These are phyloP conservation scores for Fistulina hepatica DNA, from an alignment of 1,284 basidiomycete genomes.

Conservation along the genomic window DNA sequence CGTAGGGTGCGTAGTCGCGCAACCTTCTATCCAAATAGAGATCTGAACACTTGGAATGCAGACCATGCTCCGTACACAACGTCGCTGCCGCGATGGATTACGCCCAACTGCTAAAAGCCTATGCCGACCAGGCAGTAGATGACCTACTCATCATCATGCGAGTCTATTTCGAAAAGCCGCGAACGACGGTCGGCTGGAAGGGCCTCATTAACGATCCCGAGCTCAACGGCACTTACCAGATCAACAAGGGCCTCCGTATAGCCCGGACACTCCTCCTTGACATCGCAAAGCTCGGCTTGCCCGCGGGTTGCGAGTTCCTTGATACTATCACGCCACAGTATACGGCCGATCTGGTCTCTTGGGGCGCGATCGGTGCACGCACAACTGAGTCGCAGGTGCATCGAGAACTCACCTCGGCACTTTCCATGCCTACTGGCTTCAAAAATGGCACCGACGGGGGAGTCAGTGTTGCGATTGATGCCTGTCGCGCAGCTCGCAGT, in stretches of 20 bases:
- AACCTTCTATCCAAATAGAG: conserved; percentile 2
- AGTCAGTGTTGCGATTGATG: conserved; percentile 81
- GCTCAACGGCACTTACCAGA: conserved; percentile 80
- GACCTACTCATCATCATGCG: conserved; percentile 96
- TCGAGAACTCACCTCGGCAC: conserved; percentile 73
- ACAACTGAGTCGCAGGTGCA: conserved; percentile 98
- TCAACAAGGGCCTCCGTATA: conserved; percentile 93
- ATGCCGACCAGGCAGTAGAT: conserved; percentile 71
- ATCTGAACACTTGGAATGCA: conserved; percentile 22
- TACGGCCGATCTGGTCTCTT: conserved; percentile 91
- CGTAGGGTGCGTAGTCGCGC: conserved; percentile 58
- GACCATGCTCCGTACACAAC: conserved; percentile 90
- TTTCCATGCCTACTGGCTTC: conserved; percentile 86
- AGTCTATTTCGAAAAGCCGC: conserved; percentile 93
- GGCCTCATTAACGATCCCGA: conserved; percentile 94
- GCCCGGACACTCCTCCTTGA: conserved; percentile 85
- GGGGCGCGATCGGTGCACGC: conserved; percentile 95
- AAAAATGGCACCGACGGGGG: conserved; percentile 71
- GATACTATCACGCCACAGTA: conserved; percentile 83
- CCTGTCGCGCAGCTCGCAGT: conserved; percentile 76
- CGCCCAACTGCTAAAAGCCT: conserved; percentile 67
- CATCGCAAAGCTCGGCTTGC: conserved; percentile 76
- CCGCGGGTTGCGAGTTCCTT: conserved; percentile 83
- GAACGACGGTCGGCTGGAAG: conserved; percentile 98
- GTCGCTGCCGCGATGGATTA: conserved; percentile 79